Percentiles rank a stretch among this genome's conserved stretches.
Evolutionary conservation across 768 basidiomycete genomes (phyloP).

Genomic region (Heimioporus sp.): DNA sequence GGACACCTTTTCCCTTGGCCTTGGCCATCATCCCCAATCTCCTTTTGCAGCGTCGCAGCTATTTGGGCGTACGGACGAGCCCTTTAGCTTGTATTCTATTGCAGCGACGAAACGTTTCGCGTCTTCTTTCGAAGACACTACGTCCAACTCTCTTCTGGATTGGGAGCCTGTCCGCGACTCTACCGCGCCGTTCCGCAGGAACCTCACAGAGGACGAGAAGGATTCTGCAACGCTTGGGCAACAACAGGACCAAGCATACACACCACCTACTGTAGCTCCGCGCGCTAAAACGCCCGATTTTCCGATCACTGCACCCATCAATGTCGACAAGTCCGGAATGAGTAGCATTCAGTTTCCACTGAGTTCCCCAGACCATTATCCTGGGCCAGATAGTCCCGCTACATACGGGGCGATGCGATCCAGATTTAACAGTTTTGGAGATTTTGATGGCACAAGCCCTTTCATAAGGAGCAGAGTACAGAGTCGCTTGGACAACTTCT

Average conservation of each 20-base stretch:
- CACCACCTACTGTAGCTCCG: constrained; percentile 32
- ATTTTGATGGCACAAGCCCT: constrained; percentile 70
- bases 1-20: constrained; percentile 36
- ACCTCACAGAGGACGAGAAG: constrained; percentile 75
- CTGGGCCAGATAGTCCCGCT: constrained; percentile 53
- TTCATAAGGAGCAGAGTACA: constrained; percentile 85
- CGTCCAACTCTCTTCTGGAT: constrained; percentile 47
- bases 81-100: constrained; percentile 80
- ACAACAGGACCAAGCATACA: constrained; percentile 25
- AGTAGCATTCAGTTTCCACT: constrained; percentile 83
- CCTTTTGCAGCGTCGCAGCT: constrained; percentile 87
- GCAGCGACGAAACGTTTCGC: constrained; percentile 65
- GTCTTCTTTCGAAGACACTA: constrained; percentile 53
- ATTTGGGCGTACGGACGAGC: constrained; percentile 74
- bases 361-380: constrained; percentile 67
- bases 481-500: constrained; percentile 64
- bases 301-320: constrained; percentile 51
- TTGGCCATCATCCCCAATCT: constrained; percentile 67
- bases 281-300: constrained; percentile 56
- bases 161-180: constrained; percentile 53
- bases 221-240: constrained; percentile 47
- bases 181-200: constrained; percentile 73
- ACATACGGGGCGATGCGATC: constrained; percentile 49
- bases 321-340: constrained; percentile 44
- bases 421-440: constrained; percentile 69